A percentile compares a stretch with the other conserved stretches of the same genome.
These are phyloP conservation scores for Scedosporium dehoogii DNA, from an alignment of 2,329 filamentous ascomycete species.

Conservation along the genomic window DNA sequence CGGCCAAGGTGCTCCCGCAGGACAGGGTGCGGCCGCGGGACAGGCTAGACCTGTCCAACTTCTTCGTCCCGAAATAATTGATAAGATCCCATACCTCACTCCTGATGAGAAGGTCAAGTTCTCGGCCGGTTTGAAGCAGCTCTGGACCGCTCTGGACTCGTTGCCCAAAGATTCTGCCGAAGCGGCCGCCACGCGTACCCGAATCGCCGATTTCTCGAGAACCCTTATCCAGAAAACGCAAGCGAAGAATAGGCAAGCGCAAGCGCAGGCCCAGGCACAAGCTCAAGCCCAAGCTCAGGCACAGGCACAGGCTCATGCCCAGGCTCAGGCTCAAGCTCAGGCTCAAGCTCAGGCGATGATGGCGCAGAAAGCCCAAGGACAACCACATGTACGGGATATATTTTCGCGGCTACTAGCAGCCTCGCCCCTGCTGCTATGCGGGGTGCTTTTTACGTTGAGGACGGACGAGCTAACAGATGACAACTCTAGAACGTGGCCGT, in stretches of 20 bases:
- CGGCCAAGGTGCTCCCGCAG: constrained; percentile 12
- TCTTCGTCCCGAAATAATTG: constrained; percentile 43
- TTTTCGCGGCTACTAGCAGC: too few relatives aligned
- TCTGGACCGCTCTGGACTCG: constrained; percentile 45
- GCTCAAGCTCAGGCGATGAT: constrained; percentile 9
- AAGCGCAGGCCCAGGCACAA: constrained; percentile 14
- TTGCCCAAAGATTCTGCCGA: constrained; percentile 35
- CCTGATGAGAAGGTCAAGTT: constrained; percentile 49
- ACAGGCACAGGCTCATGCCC: constrained; percentile 11
- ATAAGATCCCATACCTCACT: constrained; percentile 36
- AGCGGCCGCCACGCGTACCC: constrained; percentile 41
- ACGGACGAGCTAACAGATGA: neutral
- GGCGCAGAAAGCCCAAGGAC: constrained; percentile 12
- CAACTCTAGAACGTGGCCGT: neutral
- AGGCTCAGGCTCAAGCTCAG: constrained; percentile 10
- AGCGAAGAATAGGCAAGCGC: constrained; percentile 21
- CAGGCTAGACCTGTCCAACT: constrained; percentile 22
- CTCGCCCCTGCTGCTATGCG: too few relatives aligned
- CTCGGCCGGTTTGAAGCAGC: constrained; percentile 40
- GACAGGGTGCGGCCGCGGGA: constrained; percentile 12
- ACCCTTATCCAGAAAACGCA: constrained; percentile 40
- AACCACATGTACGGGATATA: too few relatives aligned
- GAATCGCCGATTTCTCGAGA: constrained; percentile 50
- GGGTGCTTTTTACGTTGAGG: neutral
- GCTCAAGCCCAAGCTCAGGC: constrained; percentile 13